A percentile compares a stretch with the other conserved stretches of the same genome.
Conservation (phyloP, 768 basidiomycete genomes). For the Mycena capillaripes region DNA sequence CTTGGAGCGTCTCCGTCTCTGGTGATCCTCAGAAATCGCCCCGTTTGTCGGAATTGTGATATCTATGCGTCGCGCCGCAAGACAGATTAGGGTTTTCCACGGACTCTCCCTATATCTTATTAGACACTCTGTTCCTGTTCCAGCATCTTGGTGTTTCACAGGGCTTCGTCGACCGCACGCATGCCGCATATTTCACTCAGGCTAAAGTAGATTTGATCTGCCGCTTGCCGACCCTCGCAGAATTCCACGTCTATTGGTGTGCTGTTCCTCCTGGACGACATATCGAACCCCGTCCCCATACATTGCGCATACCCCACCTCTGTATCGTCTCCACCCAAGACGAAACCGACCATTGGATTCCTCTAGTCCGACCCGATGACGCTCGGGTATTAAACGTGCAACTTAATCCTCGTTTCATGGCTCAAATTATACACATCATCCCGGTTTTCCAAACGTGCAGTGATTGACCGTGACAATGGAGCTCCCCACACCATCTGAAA, state of each 20-base stretch:
- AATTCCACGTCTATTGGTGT: neutral
- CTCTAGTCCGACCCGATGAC: too few species aligned
- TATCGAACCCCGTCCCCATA: neutral
- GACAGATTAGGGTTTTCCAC: neutral
- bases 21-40: neutral
- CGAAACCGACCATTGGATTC: too few species aligned
- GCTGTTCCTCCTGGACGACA: neutral
- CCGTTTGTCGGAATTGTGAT: neutral
- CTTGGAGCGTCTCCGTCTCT: neutral
- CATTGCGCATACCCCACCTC: neutral
- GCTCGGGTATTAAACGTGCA: too few species aligned
- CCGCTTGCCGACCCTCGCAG: neutral
- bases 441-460: too few species aligned
- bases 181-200: neutral
- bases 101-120: neutral
- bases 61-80: neutral
- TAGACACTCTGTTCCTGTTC: slow-evolving; percentile 8
- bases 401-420: too few species aligned
- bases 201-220: neutral
- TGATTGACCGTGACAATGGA: too few species aligned
- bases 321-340: neutral
- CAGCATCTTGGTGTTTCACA: too few species aligned
- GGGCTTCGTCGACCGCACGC: neutral
- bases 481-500: too few species aligned
- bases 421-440: too few species aligned